Conservation (phyloP, 1,284 basidiomycete genomes). For the Boletellus deceptivus region DNA sequence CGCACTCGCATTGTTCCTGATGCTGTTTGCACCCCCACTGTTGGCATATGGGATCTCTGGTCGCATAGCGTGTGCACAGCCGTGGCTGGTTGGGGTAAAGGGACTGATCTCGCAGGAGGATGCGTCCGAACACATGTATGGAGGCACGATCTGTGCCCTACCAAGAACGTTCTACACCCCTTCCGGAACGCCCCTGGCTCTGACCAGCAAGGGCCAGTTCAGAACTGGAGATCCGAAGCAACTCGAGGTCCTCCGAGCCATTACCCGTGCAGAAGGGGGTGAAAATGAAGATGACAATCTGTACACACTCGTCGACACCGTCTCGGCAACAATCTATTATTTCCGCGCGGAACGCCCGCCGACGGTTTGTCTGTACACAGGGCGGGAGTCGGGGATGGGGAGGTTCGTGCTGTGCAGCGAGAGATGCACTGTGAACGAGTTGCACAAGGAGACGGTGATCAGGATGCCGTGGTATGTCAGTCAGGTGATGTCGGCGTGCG, state of each 20-base stretch:
- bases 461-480: background rate
- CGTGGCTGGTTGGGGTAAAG: constrained; percentile 28
- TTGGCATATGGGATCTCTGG: constrained; percentile 24
- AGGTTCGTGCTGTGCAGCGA: constrained; percentile 25
- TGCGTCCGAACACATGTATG: constrained; percentile 20
- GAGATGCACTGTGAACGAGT: background rate
- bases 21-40: constrained; percentile 16
- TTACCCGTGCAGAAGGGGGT: too few relatives aligned
- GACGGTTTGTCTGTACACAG: constrained; percentile 28
- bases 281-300: too few relatives aligned
- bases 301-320: constrained; percentile 28
- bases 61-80: constrained; percentile 18
- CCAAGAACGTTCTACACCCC: constrained; percentile 23
- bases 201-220: constrained; percentile 6
- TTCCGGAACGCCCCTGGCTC: constrained; percentile 20
- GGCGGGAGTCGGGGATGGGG: constrained; percentile 24
- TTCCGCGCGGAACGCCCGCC: constrained; percentile 24
- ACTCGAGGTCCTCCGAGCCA: too few relatives aligned
- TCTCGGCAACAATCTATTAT: constrained; percentile 26
- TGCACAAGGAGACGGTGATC: constrained; percentile 1
- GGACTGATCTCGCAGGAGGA: constrained; percentile 27
- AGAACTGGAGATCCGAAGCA: constrained; percentile 22
- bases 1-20: too few relatives aligned
- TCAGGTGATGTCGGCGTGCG: background rate
- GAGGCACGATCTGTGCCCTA: constrained; percentile 5